These are phyloP conservation scores for Daedaleopsis sinensis DNA, from an alignment of 768 basidiomycete species.

Conservation along the genomic window DNA sequence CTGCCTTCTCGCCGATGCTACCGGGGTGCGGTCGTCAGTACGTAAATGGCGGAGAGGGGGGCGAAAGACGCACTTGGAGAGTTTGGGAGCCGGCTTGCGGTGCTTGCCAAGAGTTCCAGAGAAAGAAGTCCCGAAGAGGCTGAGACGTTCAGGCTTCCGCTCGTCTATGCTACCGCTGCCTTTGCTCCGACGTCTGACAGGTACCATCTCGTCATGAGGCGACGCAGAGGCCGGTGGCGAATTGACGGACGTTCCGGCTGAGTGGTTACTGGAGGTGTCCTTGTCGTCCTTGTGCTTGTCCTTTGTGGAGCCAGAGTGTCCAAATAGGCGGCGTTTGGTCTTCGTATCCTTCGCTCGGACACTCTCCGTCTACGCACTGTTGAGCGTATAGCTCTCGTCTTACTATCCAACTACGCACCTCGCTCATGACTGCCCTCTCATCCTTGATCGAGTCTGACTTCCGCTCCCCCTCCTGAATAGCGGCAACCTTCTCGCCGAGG, in stretches of 20 bases:
- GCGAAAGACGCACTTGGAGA: conserved; percentile 55
- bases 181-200: conserved; percentile 42
- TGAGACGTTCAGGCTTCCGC: conserved; percentile 62
- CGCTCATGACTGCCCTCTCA: conserved; percentile 65
- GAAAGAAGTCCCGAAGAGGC: conserved; percentile 79
- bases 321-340: conserved; percentile 60
- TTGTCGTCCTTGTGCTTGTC: conserved; percentile 21
- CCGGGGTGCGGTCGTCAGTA: conserved; percentile 21
- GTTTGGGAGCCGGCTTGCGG: conserved; percentile 82
- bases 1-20: conserved; percentile 37
- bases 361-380: conserved; percentile 40
- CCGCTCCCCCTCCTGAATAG: conserved; percentile 23
- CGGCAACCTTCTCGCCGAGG: conserved; percentile 46
- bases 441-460: conserved; percentile 44
- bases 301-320: conserved; percentile 48
- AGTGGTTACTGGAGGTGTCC: conserved; percentile 30
- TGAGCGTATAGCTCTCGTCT: no score
- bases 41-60: conserved; percentile 8
- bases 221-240: conserved; percentile 12
- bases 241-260: conserved; percentile 25
- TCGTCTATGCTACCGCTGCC: conserved; percentile 55
- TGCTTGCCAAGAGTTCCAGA: conserved; percentile 63
- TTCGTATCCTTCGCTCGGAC: conserved; percentile 36
- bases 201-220: conserved; percentile 11
- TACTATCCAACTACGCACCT: conserved; percentile 56